phyloP scores from a whole-genome alignment of 768 basidiomycete species.

The Kwoniella dejecticola region DNA sequence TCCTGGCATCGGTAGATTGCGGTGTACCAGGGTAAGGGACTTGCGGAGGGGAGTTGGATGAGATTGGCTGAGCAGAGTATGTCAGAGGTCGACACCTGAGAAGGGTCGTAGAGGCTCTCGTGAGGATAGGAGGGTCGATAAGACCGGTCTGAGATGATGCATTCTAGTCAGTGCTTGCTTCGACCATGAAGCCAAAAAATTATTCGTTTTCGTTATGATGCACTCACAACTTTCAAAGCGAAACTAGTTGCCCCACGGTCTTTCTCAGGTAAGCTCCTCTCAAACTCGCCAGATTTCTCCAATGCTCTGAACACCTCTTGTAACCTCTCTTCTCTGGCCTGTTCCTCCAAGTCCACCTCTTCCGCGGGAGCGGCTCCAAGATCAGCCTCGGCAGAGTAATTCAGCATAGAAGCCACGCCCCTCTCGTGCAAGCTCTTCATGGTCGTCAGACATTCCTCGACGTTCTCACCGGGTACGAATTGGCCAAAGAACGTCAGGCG shows the following conservation, averaged over 20 bases:
- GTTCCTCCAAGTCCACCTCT: conserved; percentile 37
- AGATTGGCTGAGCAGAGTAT: conserved; percentile 31
- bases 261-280: conserved; percentile 59
- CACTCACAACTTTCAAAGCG: conserved; percentile 75
- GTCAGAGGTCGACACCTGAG: conserved; percentile 47
- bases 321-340: conserved; percentile 66
- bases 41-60: conserved; percentile 52
- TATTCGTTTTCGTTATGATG: not conserved
- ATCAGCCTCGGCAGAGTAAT: conserved; percentile 84
- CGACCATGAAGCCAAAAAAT: not conserved
- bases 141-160: conserved; percentile 42
- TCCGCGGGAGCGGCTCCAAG: conserved; percentile 63
- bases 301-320: conserved; percentile 75
- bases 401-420: conserved; percentile 75
- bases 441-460: conserved; percentile 67
- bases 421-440: conserved; percentile 65
- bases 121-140: conserved; percentile 52
- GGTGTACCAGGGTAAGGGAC: conserved; percentile 44
- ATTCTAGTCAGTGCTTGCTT: not conserved
- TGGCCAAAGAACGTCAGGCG: conserved; percentile 83
- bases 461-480: conserved; percentile 88
- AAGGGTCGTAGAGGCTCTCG: conserved; percentile 53
- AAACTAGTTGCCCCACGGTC: conserved; percentile 64
- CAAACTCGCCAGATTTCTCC: conserved; percentile 78
- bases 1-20: conserved; percentile 58